These are phyloP conservation scores for Abortiporus biennis DNA, from an alignment of 1,284 basidiomycete species.

Conservation along the genomic window DNA sequence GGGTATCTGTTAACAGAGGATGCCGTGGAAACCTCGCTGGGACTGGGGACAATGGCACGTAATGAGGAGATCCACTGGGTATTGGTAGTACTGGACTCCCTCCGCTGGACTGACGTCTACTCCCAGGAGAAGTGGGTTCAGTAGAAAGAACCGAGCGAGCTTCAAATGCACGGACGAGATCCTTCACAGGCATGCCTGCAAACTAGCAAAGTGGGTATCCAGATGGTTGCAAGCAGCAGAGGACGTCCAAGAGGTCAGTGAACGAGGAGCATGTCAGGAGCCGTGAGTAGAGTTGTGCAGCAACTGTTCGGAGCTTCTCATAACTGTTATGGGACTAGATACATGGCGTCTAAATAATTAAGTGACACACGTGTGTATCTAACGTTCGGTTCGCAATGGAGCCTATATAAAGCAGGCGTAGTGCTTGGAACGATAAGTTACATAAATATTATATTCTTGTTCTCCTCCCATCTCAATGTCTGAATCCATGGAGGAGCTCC, in stretches of 20 bases:
- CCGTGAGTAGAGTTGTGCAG: not conserved
- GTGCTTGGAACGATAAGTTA: too few species aligned
- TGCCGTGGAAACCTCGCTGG: slow-evolving; percentile 4
- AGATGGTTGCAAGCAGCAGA: not conserved
- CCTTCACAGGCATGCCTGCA: slow-evolving; percentile 24
- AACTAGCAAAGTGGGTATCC: not conserved
- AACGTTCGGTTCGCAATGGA: too few species aligned
- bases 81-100: not conserved
- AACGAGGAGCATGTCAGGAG: not conserved
- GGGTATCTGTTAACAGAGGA: slow-evolving; percentile 1
- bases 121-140: too few species aligned
- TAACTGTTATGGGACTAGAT: not conserved
- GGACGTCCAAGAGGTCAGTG: too few species aligned
- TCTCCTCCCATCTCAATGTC: too few species aligned
- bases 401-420: too few species aligned
- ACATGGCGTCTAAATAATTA: not conserved
- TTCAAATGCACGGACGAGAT: slow-evolving; percentile 23
- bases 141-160: too few species aligned
- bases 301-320: not conserved
- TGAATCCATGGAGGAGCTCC: too few species aligned
- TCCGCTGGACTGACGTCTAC: too few species aligned
- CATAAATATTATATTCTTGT: too few species aligned
- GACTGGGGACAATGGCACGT: slow-evolving; percentile 2
- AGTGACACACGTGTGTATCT: not conserved
- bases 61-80: not conserved